A percentile compares a stretch with the other conserved stretches of the same genome.
phyloP scores from a whole-genome alignment of 768 basidiomycete species.

The Floccularia luteovirens region DNA sequence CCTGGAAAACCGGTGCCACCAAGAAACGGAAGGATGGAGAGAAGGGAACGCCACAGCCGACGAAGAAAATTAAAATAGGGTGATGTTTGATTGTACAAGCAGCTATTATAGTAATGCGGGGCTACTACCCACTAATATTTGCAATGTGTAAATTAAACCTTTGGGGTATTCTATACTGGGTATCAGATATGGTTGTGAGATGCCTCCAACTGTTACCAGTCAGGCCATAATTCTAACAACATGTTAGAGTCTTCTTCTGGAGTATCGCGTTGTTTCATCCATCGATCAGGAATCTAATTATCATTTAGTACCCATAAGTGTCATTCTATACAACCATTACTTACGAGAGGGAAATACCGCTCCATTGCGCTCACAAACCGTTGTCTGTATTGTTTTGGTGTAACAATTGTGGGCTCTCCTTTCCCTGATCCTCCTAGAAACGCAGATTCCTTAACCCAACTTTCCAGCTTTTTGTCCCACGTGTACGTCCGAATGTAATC shows the following conservation, averaged over 20 bases:
- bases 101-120: not conserved
- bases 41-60: constrained; percentile 50
- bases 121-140: not conserved
- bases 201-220: constrained; percentile 34
- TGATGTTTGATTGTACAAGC: constrained; percentile 20
- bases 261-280: constrained; percentile 81
- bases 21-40: constrained; percentile 79
- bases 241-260: constrained; percentile 66
- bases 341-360: constrained; percentile 78
- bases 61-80: constrained; percentile 60
- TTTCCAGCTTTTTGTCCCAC: constrained; percentile 98
- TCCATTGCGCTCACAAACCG: constrained; percentile 86
- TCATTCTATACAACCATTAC: constrained; percentile 12
- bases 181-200: not conserved
- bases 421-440: constrained; percentile 78
- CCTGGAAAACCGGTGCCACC: constrained; percentile 35
- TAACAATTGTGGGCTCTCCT: constrained; percentile 95
- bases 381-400: constrained; percentile 90
- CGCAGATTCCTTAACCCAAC: constrained; percentile 94
- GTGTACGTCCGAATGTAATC: constrained; percentile 95
- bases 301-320: constrained; percentile 5
- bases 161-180: constrained; percentile 13
- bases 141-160: constrained; percentile 16
- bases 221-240: constrained; percentile 54
- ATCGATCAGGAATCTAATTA: constrained; percentile 73